Base-by-base conservation (phyloP, 805 yeast genomes). In the Wickerhamomyces chambardii region DNA sequence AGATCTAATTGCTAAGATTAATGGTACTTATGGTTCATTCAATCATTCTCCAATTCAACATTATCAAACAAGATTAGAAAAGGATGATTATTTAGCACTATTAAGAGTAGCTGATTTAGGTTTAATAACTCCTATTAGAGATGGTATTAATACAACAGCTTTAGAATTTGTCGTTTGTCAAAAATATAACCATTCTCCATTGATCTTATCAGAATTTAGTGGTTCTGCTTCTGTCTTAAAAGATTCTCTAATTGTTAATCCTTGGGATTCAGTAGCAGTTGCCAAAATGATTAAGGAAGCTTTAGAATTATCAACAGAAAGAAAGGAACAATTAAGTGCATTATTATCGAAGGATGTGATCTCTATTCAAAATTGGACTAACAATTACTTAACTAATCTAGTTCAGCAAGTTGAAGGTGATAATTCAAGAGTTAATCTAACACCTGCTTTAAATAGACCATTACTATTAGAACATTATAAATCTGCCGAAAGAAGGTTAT, bases 221-320 rank as follows among this genome's bases (percentile, higher is more conserved):
- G 99, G 98, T 31, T 78, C 94, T 4, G 75, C 86, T 1, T 63
- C 83, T 2, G 81, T 81, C 3, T 56, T 83, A 36, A 68, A 66
- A 36, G 84, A 80, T 41, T 84, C 95, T 0, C 68, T 84, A 34
- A 73, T 82, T 43, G 92, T 92, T 26, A 92, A 92, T 48, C 99
- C 99, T 7, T 92, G 97, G 95, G 97, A 92, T 60, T 70, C 94
- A 0, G 90, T 85, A 18, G 95, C 95, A 2, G 90, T 90, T 27
- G 90, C 98, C 2, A 82, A 76, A 48, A 72, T 87, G 6, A 82
- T 94, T 37, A 67, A 87, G 53, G 75, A 73, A 34, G 72, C 87
- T 33, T 67, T 92, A 16, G 46, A 56, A 17, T 67, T 84, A 75
- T 48, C 75, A 2, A 56, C 56, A 4, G 69, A 61, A 8, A 65